Evolutionary conservation across 495 filamentous ascomycete genomes (phyloP), one percentile per base, ranked within the genome.

Genomic region (Penicillium cosmopolitanum): DNA sequence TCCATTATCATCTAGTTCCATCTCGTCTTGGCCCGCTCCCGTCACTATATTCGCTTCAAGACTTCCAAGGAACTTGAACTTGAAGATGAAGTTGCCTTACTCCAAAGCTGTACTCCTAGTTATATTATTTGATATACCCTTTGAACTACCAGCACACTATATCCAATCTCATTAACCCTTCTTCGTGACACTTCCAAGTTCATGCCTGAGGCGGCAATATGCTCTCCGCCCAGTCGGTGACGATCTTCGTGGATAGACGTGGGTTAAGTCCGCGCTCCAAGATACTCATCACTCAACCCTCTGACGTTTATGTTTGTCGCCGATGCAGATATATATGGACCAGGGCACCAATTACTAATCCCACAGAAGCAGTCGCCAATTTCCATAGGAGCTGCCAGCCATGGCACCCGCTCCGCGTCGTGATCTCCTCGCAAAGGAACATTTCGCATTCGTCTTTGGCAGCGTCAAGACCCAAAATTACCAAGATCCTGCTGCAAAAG

Each of bases 391-490:
- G 51, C 43, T 51, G 44, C 50, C 54, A 60, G 46, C 31, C 15
- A 87, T 86, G 85, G 82, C 84, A 6, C 84, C 84, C 33, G 55
- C 54, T 58, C 66, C 78, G 11, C 76, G 77, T 18, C 81, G 84
- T 19, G 77, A 83, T 47, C 79, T 82, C 55, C 74, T 89, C 19
- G 63, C 83, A 7, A 89, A 87, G 70, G 88, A 90, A 23, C 81
- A 77, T 31, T 89, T 91, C 61, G 72, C 82, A 8, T 69, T 70
- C 25, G 73, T 84, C 28, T 88, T 91, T 60, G 74, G 76, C 2
- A 70, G 73, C 7, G 75, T 84, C 4, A 88, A 85, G 63, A 83
- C 81, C 12, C 86, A 88, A 67, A 77, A 72, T 25, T 91, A 90
- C 67, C 75, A 83, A 59, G 88, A 90, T 60, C 80, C 84, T 8